phyloP scores from a whole-genome alignment of 2,329 filamentous ascomycete genomes.

The Nothophoma quercina region DNA sequence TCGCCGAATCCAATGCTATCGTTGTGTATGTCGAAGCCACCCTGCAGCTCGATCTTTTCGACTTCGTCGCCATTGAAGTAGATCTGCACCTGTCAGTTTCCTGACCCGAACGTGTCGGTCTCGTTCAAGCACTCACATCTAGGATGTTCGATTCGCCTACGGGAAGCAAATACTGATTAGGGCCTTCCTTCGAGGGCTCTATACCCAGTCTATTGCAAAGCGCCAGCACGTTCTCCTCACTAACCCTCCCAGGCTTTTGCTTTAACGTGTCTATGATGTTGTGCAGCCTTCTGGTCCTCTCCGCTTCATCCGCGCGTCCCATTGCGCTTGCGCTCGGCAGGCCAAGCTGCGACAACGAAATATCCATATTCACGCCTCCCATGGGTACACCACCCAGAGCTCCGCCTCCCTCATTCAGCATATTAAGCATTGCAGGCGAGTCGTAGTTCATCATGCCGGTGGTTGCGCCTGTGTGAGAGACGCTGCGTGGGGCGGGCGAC shows the following conservation, averaged over 20 bases:
- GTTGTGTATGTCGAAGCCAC: slow-evolving; percentile 68
- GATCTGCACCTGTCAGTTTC: slow-evolving; percentile 34
- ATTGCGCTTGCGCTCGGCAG: slow-evolving; percentile 50
- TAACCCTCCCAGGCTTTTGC: slow-evolving; percentile 73
- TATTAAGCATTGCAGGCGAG: slow-evolving; percentile 54
- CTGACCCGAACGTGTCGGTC: too few species aligned
- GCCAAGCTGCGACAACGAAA: slow-evolving; percentile 52
- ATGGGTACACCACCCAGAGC: slow-evolving; percentile 51
- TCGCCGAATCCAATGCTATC: slow-evolving; percentile 53
- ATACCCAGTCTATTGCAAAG: slow-evolving; percentile 71
- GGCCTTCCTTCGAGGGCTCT: slow-evolving; percentile 54
- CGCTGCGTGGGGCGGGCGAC: slow-evolving; percentile 53
- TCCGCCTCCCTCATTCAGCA: slow-evolving; percentile 50
- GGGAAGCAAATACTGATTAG: slow-evolving; percentile 42
- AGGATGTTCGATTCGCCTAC: slow-evolving; percentile 43
- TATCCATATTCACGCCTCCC: slow-evolving; percentile 44
- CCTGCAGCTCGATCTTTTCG: slow-evolving; percentile 67
- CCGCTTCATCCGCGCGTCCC: slow-evolving; percentile 60
- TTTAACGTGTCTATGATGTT: slow-evolving; percentile 72
- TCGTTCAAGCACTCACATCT: too few species aligned
- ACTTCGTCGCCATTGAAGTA: slow-evolving; percentile 48
- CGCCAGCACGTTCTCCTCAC: slow-evolving; percentile 76
- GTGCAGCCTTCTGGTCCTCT: slow-evolving; percentile 61
- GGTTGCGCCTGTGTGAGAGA: slow-evolving; percentile 48
- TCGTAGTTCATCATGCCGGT: slow-evolving; percentile 50